A percentile compares a stretch with the other conserved stretches of the same genome.
Conservation (phyloP, 495 filamentous ascomycete species). For the Lasiosphaeria miniovina region DNA sequence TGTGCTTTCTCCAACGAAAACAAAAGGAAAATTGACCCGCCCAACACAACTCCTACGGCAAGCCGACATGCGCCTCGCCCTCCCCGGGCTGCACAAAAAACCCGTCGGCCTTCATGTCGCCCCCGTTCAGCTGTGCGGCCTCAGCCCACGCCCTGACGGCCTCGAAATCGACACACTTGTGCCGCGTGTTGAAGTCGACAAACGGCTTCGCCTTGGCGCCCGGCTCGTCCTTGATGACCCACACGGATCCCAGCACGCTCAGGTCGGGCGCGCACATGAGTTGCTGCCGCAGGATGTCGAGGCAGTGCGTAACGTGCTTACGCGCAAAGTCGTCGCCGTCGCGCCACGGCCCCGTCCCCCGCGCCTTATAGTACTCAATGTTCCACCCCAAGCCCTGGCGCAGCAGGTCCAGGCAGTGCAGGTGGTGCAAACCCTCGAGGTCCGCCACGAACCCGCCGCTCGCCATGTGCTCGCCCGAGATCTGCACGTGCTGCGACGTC, state of each 20-base stretch:
- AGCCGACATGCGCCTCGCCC: too few species aligned
- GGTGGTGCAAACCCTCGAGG: background rate
- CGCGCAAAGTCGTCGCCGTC: background rate
- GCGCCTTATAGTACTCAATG: background rate
- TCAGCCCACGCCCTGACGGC: background rate
- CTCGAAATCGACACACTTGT: background rate
- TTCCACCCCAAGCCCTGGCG: background rate
- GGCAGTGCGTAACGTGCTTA: background rate
- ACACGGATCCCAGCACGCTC: background rate
- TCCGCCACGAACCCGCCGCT: background rate
- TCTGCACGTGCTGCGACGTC: background rate
- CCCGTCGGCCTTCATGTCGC: too few species aligned
- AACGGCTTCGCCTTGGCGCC: background rate
- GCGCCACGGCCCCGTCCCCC: background rate
- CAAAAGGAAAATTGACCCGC: too few species aligned
- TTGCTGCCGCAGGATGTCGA: background rate
- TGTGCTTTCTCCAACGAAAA: too few species aligned
- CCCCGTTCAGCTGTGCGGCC: background rate
- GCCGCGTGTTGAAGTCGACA: background rate
- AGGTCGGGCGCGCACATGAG: constrained; percentile 5
- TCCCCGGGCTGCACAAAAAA: too few species aligned
- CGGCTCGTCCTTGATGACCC: background rate
- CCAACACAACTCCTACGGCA: too few species aligned
- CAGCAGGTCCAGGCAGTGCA: constrained; percentile 1
- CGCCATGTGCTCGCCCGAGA: background rate